Base-by-base conservation (phyloP, 2,329 filamentous ascomycete species). In the Colletotrichum sp. region DNA sequence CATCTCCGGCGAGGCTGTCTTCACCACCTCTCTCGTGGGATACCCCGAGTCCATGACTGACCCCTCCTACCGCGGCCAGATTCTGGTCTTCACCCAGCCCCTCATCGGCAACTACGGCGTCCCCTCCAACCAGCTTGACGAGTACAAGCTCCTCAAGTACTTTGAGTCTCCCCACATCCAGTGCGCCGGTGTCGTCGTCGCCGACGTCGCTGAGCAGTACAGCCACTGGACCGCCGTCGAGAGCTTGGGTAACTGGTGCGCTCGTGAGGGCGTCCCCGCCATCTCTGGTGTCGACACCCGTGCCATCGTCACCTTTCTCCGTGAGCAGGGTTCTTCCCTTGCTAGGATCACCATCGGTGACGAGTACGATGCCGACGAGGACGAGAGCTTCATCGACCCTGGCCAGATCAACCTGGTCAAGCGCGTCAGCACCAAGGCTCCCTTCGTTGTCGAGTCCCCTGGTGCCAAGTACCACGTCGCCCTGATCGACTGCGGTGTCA, bases 211-310 rank as follows among this genome's bases (percentile, higher is more conserved):
- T 61, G 90, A 95, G 84, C 92, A 96, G 84, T 98, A 99, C 91
- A 98, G 96, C 86, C 97, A 99, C 85, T 99, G 97, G 97, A 99
- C 97, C 77, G 97, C 97, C 44, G 96, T 99, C 13, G 95, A 99
- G 90, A 96, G 95, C 82, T 88, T 99, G 82, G 91, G 94, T 79
- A 91, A 98, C 81, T 99, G 97, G 97, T 99, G 97, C 87, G 95
- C 96, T 80, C 94, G 96, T 76, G 97, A 99, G 88, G 97, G 97
- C 80, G 94, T 99, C 44, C 96, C 97, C 69, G 96, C 96, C 83
- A 98, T 99, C 85, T 96, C 96, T 59, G 97, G 97, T 69, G 97
- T 99, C 63, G 97, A 99, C 84, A 99, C 97, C 67, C 95, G 97
- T 86, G 96, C 93, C 78, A 98, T 99, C 82, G 97, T 99, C 84